Evolutionary conservation across 257 asterid species (phyloP).

Genomic region (Catharanthus roseus): DNA sequence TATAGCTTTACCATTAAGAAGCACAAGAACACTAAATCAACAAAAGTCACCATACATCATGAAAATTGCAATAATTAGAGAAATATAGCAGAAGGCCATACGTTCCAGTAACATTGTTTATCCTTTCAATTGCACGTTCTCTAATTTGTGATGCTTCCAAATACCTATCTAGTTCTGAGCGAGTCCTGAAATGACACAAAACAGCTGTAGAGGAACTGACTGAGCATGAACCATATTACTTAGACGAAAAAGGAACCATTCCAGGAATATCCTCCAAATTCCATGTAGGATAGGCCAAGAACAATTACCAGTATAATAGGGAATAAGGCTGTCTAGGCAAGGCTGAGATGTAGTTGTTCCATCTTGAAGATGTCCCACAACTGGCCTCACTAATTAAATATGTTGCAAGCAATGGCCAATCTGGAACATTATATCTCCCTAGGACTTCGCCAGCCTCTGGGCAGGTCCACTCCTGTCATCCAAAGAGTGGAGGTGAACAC

Average conservation of each 20-base stretch:
- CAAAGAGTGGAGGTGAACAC: slow-evolving; percentile 12
- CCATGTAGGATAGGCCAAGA: slow-evolving; percentile 14
- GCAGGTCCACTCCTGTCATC: slow-evolving; percentile 71
- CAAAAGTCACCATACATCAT: slow-evolving; percentile 11
- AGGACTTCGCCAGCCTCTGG: slow-evolving; percentile 69
- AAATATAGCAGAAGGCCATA: slow-evolving; percentile 34
- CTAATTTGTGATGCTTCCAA: slow-evolving; percentile 91
- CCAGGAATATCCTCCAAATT: slow-evolving; percentile 11
- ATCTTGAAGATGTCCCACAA: slow-evolving; percentile 58
- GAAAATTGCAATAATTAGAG: not conserved
- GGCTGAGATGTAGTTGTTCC: slow-evolving; percentile 88
- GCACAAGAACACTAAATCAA: slow-evolving; percentile 1
- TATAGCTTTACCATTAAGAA: slow-evolving; percentile 16
- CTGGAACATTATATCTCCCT: slow-evolving; percentile 64
- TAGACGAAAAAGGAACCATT: slow-evolving; percentile 12
- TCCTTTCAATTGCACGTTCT: slow-evolving; percentile 81
- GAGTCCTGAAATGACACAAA: slow-evolving; percentile 92
- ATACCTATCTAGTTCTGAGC: slow-evolving; percentile 77
- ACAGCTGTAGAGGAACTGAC: slow-evolving; percentile 66
- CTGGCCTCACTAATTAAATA: slow-evolving; percentile 89
- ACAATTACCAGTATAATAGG: slow-evolving; percentile 77
- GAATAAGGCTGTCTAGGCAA: slow-evolving; percentile 96
- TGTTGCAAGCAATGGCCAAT: slow-evolving; percentile 91
- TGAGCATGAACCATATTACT: slow-evolving; percentile 43
- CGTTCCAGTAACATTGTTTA: slow-evolving; percentile 85